Evolutionary conservation across 805 yeast species (phyloP), one percentile per base, ranked within the genome.

Genomic region (Priceomyces medius): DNA sequence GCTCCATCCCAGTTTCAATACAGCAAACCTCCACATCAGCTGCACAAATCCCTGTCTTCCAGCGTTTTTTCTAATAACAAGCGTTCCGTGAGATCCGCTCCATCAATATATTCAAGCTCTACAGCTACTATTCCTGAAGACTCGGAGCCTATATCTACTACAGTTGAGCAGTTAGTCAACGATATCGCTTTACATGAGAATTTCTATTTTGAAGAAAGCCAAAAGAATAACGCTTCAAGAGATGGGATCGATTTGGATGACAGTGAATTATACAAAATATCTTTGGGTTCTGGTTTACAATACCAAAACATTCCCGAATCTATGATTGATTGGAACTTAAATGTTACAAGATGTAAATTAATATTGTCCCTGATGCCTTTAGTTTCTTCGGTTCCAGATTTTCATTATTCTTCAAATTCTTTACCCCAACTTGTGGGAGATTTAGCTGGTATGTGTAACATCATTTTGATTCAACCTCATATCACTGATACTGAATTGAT

Each of bases 261-360:
- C 14, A 20, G 29, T 9, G 68, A 63, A 31, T 47, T 55, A 12
- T 61, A 56, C 45, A 63, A 62, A 38, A 69, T 70, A 35, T 64
- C 71, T 12, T 49, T 70, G 26, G 75, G 74, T 3, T 59, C 68
- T n/a, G 68, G 58, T 10, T 56, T 70, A 21, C 55, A 52, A 41
- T 69, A 67, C 48, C 74, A 70, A 43, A 57, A 62, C 43, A 53
- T 53, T 7, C 65, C 67, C 21, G 77, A 73, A 46, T 55, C 64
- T 13, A 54, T 76, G 10, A 63, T 76, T 9, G 80, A 75, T 50
- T 76, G 80, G 80, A 74, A 74, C 50, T 59, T 76, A 38, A 76
- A 76, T 48, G 71, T 75, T 32, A 68, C 79, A 13, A 55, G 81
- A 36, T 71, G 77, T 37, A 65, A 73, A 46, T 60, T 76, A 27